Base-by-base conservation (phyloP, 2,329 filamentous ascomycete species). In the Gaeumannomyces tritici region DNA sequence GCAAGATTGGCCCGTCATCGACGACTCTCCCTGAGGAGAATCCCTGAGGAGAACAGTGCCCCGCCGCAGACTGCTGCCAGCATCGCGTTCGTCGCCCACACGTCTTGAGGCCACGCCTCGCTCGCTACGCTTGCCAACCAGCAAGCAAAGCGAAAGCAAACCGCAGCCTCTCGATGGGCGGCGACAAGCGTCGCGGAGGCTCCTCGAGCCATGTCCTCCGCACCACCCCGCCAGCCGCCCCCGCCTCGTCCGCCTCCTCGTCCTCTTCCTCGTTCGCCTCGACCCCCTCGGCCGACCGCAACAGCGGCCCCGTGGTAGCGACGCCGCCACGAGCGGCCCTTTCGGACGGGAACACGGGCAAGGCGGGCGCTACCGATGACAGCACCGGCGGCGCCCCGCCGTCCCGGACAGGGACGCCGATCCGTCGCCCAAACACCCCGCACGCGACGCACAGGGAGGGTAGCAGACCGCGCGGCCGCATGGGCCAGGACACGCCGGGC, bases 301-400 rank as follows among this genome's bases (percentile, higher is more conserved):
- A 67, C 64, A 68, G 67, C 63, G 70, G 69, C 64, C 68, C 65
- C 63, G 67, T 76, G 65, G 76, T 78, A 63, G 70, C 76, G 47
- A 70, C 75, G 60, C 73, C 76, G 55, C 76, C 77, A 15, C 75
- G 76, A 47, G 77, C 74, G 35, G 75, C 77, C 62, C 73, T 75
- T 51, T 73, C 70, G 59, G 69, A 72, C 62, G 61, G 11, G 60
- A 62, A 12, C 11, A 62, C 33, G 67, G 54, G 57, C 62, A n/a
- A 28, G 60, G 21, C 27, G 64, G 9, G 60, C 62, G 26, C 55
- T 63, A 59, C 61, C 18, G 42, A 51, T 42, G 33, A 56, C 28
- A 24, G 18, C 56, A 29, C 24, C 26, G 21, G 21, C 47, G 27
- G 55, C 21, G 27, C 33, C 18, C 61, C 33, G 21, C 47, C 26